These are phyloP conservation scores for Hawksworthiomyces lignivorus DNA, from an alignment of 2,329 filamentous ascomycete genomes.

Conservation along the genomic window DNA sequence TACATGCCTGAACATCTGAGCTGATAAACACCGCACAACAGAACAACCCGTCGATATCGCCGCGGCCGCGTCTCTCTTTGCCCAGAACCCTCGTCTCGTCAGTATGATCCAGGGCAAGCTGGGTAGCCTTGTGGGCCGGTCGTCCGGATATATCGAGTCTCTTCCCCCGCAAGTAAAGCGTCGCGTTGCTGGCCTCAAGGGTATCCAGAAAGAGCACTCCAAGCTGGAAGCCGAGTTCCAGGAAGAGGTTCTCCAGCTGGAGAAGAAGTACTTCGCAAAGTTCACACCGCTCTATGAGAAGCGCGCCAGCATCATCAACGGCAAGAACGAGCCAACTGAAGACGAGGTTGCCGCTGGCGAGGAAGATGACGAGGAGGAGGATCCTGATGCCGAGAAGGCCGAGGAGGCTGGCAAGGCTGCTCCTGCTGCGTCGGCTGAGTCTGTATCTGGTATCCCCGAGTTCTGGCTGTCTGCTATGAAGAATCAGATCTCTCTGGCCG, in stretches of 20 bases:
- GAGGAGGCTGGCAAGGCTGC: constrained; percentile 45
- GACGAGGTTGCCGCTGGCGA: constrained; percentile 83
- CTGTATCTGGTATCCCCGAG: constrained; percentile 80
- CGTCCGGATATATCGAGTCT: constrained; percentile 96
- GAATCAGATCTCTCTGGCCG: constrained; percentile 93
- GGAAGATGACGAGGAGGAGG: constrained; percentile 64
- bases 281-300: constrained; percentile 97
- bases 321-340: constrained; percentile 74
- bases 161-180: constrained; percentile 83
- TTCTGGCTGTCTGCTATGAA: constrained; percentile 99
- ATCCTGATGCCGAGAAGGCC: constrained; percentile 42
- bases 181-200: constrained; percentile 91
- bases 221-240: constrained; percentile 98
- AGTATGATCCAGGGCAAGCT: constrained; percentile 98
- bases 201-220: constrained; percentile 96
- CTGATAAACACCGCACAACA: constrained; percentile 36
- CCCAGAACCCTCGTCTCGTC: constrained; percentile 88
- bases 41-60: constrained; percentile 88
- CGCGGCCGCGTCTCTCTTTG: constrained; percentile 84
- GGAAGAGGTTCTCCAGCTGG: constrained; percentile 92
- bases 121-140: constrained; percentile 83
- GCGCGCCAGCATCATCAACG: constrained; percentile 89
- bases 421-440: constrained; percentile 36
- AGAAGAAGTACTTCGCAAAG: constrained; percentile 99
- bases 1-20: too few species aligned